A percentile compares a stretch with the other conserved stretches of the same genome.
These are phyloP conservation scores for Ambrosiella cleistominuta DNA, from an alignment of 2,329 filamentous ascomycete genomes.

Conservation along the genomic window DNA sequence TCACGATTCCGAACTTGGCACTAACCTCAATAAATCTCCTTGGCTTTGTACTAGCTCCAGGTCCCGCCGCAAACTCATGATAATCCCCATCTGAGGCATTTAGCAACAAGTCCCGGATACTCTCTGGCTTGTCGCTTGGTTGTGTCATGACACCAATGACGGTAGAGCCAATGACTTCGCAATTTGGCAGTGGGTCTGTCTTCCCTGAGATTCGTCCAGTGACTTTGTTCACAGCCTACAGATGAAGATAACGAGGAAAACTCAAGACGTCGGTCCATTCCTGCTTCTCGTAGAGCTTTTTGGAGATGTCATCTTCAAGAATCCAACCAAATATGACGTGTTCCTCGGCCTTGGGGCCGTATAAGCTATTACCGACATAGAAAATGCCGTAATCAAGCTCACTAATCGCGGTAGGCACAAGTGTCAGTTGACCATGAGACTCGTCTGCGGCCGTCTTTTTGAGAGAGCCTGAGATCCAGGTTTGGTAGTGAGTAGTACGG, in stretches of 20 bases:
- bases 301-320: not conserved
- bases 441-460: not conserved
- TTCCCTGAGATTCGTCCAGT: not conserved
- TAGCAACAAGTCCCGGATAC: too few relatives aligned
- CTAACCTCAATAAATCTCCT: too few relatives aligned
- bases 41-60: too few relatives aligned
- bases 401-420: not conserved
- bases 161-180: too few relatives aligned
- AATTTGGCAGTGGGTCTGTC: not conserved
- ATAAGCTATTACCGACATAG: not conserved
- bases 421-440: not conserved
- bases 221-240: not conserved
- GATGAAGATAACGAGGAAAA: not conserved
- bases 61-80: too few relatives aligned
- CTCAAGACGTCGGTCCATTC: not conserved
- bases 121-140: too few relatives aligned
- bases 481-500: not conserved
- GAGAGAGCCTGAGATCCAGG: not conserved
- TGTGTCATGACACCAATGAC: too few relatives aligned
- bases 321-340: not conserved
- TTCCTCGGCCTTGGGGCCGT: not conserved
- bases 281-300: not conserved
- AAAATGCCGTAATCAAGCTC: constrained; percentile 1
- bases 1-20: too few relatives aligned
- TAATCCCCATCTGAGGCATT: too few relatives aligned